Evolutionary conservation across 2,329 filamentous ascomycete genomes (phyloP).

Genomic region (Capronia epimyces): DNA sequence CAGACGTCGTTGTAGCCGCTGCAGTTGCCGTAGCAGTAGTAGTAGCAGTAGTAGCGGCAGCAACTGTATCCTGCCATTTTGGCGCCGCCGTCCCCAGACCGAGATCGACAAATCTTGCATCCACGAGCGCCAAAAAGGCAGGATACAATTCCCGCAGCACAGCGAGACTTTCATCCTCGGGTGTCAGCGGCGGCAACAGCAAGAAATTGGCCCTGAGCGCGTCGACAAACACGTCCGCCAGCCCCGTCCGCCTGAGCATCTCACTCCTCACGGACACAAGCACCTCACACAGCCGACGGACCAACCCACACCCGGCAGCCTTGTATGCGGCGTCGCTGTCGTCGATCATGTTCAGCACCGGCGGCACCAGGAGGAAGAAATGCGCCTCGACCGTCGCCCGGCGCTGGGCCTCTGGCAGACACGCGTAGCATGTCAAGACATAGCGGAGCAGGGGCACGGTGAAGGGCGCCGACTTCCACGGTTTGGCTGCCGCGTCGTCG

Average conservation of each 20-base stretch:
- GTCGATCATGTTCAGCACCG: slow-evolving; percentile 42
- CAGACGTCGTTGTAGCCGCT: too few species aligned
- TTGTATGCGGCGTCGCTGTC: slow-evolving; percentile 38
- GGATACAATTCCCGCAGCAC: slow-evolving; percentile 63
- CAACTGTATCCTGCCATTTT: neutral
- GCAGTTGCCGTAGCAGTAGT: neutral
- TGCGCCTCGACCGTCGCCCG: slow-evolving; percentile 37
- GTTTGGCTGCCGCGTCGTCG: slow-evolving; percentile 12
- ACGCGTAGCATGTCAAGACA: slow-evolving; percentile 13
- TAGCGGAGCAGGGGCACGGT: slow-evolving; percentile 14
- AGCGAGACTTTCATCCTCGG: slow-evolving; percentile 61
- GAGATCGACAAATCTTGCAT: slow-evolving; percentile 34
- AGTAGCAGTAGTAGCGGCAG: neutral
- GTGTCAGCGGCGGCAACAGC: slow-evolving; percentile 70
- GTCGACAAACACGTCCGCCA: slow-evolving; percentile 44
- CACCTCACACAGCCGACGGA: slow-evolving; percentile 34
- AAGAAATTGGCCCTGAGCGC: slow-evolving; percentile 59
- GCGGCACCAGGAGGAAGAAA: slow-evolving; percentile 42
- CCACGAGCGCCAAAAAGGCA: slow-evolving; percentile 56
- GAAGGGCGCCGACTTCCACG: slow-evolving; percentile 25
- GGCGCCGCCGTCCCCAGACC: neutral
- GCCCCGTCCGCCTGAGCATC: slow-evolving; percentile 40
- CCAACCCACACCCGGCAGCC: slow-evolving; percentile 36
- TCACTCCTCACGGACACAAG: slow-evolving; percentile 31
- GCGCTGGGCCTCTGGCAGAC: slow-evolving; percentile 2